Conservation (phyloP, 148 eudicot species). For the Chenopodium formosanum region DNA sequence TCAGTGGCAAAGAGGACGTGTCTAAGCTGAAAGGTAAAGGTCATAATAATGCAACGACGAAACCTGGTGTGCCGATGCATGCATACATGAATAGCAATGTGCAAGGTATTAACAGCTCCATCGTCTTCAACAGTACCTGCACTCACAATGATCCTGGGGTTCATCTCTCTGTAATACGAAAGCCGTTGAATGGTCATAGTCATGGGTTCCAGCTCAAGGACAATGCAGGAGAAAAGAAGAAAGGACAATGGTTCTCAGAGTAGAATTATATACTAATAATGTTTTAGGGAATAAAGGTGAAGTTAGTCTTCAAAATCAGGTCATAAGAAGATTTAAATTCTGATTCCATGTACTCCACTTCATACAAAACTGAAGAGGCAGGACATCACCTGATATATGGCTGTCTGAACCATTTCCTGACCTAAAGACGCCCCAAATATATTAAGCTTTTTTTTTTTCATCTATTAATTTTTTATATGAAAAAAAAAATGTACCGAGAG, state of each 20-base stretch:
- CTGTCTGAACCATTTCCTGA: background rate
- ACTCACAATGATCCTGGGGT: slow-evolving; percentile 56
- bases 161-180: slow-evolving; percentile 32
- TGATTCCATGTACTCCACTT: background rate
- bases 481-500: too few species aligned
- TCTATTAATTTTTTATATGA: background rate
- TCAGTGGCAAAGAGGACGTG: slow-evolving; percentile 18
- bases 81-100: slow-evolving; percentile 58
- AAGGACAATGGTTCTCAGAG: slow-evolving; percentile 9
- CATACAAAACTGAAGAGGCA: background rate
- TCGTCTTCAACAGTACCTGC: slow-evolving; percentile 32
- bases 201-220: slow-evolving; percentile 21
- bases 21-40: background rate
- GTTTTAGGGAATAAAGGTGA: slow-evolving; percentile 21
- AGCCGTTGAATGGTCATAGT: slow-evolving; percentile 24
- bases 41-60: background rate
- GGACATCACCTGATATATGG: background rate
- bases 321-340: slow-evolving; percentile 2
- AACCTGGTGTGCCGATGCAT: slow-evolving; percentile 23
- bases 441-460: too few species aligned
- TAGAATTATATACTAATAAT: background rate
- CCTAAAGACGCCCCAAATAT: too few species aligned
- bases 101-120: slow-evolving; percentile 54
- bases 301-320: background rate
- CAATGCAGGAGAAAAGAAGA: slow-evolving; percentile 2